Conservation (phyloP, 495 filamentous ascomycete genomes). For the Neurospora sp. region DNA sequence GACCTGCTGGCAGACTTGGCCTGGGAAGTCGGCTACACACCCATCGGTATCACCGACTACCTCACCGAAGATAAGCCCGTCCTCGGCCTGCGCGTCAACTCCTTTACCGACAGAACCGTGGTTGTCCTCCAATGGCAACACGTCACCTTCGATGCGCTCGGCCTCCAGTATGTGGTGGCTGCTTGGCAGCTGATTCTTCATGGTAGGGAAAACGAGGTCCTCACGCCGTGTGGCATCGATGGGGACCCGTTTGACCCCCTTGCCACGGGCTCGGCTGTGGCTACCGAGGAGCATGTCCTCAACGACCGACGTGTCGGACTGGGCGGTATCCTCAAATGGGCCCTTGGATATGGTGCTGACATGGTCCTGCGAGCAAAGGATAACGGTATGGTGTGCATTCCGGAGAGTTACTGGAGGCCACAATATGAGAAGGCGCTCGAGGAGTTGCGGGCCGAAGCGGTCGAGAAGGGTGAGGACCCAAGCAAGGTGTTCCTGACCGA, state of each 20-base stretch:
- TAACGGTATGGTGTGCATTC: constrained; percentile 28
- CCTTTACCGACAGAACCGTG: constrained; percentile 21
- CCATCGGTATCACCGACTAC: constrained; percentile 17
- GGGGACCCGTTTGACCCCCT: constrained; percentile 11
- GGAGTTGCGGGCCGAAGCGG: constrained; percentile 20
- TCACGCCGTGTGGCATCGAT: constrained; percentile 10
- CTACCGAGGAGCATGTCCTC: constrained; percentile 10
- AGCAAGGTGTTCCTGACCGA: constrained; percentile 32
- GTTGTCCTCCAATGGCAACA: constrained; percentile 27
- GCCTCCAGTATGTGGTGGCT: constrained; percentile 14
- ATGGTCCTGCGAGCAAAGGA: constrained; percentile 22
- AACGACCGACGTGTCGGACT: constrained; percentile 9
- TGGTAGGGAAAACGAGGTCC: constrained; percentile 14
- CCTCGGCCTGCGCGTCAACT: constrained; percentile 18
- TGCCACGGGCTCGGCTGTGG: constrained; percentile 2
- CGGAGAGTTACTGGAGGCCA: constrained; percentile 12
- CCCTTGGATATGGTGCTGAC: constrained; percentile 13
- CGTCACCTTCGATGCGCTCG: constrained; percentile 18
- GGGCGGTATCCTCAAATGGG: constrained; percentile 20
- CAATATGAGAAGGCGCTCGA: constrained; percentile 14
- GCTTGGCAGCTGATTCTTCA: constrained; percentile 14
- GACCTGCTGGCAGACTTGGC: constrained; percentile 16
- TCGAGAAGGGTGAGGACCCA: constrained; percentile 12
- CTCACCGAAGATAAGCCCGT: constrained; percentile 11
- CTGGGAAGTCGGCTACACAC: constrained; percentile 13